Evolutionary conservation across 2,329 filamentous ascomycete species (phyloP).

Genomic region (Onygenales sp.): DNA sequence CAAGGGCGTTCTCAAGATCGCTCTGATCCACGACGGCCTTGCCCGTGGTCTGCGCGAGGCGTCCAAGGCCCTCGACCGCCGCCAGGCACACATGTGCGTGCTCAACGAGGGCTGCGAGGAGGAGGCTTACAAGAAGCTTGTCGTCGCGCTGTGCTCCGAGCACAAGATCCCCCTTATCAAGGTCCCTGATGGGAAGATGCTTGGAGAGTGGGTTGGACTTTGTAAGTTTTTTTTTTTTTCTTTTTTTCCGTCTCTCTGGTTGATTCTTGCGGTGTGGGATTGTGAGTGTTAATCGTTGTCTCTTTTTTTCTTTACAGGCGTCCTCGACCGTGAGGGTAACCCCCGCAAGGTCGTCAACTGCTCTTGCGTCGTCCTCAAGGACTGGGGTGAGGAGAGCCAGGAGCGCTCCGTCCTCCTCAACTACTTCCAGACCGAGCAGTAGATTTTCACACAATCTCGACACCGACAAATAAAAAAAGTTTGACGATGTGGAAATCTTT

Average conservation of each 20-base stretch:
- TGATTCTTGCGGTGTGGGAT: no score
- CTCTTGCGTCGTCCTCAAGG: conserved; percentile 99
- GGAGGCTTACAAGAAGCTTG: conserved; percentile 99
- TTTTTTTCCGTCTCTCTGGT: no score
- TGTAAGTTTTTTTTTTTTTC: conserved; percentile 58
- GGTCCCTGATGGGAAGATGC: conserved; percentile 98
- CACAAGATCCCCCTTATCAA: conserved; percentile 99
- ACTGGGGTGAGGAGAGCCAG: conserved; percentile 99
- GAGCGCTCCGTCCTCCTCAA: conserved; percentile 98
- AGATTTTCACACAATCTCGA: conserved; percentile 15
- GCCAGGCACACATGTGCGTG: conserved; percentile 99
- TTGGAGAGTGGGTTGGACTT: conserved; percentile 99
- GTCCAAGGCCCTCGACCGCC: conserved; percentile 95
- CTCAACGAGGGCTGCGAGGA: conserved; percentile 99
- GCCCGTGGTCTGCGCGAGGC: conserved; percentile 97
- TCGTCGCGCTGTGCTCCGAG: conserved; percentile 96
- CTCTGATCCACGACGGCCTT: conserved; percentile 98
- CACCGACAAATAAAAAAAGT: not conserved
- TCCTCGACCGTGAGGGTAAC: conserved; percentile 98
- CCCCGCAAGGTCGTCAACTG: conserved; percentile 99
- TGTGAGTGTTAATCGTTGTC: no score
- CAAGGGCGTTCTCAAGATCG: conserved; percentile 97
- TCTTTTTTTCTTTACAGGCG: conserved; percentile 51
- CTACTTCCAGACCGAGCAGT: conserved; percentile 90
- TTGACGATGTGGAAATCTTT: no score